These are phyloP conservation scores for Dipteronia dyeriana DNA, from an alignment of 345 rosid species.

Conservation along the genomic window DNA sequence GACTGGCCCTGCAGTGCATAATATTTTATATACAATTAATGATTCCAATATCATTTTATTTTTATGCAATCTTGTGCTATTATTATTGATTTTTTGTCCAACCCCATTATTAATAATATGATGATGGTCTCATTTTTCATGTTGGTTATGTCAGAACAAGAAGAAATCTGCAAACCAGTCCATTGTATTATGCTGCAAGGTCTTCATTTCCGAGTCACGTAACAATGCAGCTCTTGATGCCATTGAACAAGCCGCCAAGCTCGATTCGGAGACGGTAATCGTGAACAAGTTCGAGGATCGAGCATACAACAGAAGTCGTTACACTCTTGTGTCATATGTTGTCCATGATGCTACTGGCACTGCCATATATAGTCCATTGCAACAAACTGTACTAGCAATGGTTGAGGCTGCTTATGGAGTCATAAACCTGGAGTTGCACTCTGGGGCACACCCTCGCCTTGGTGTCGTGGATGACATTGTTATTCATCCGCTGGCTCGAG, in stretches of 20 bases:
- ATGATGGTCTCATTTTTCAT: too few relatives aligned
- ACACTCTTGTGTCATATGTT: slow-evolving; percentile 55
- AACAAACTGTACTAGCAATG: slow-evolving; percentile 50
- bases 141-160: slow-evolving; percentile 18
- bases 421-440: slow-evolving; percentile 51
- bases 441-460: slow-evolving; percentile 60
- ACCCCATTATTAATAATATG: too few relatives aligned
- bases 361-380: slow-evolving; percentile 61
- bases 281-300: slow-evolving; percentile 55
- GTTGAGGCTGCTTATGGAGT: slow-evolving; percentile 52
- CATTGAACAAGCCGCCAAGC: slow-evolving; percentile 45
- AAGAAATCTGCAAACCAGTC: slow-evolving; percentile 33
- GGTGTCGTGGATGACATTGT: slow-evolving; percentile 63
- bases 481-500: slow-evolving; percentile 56
- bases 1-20: background rate
- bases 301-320: slow-evolving; percentile 53
- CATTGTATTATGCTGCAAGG: slow-evolving; percentile 55
- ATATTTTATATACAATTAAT: background rate
- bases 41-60: background rate
- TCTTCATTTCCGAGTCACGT: slow-evolving; percentile 58
- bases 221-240: slow-evolving; percentile 46
- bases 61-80: background rate
- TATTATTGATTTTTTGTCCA: background rate
- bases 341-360: slow-evolving; percentile 40
- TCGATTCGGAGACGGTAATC: slow-evolving; percentile 41